Evolutionary conservation across 148 eudicot species (phyloP).

Genomic region (Camellia japonica): DNA sequence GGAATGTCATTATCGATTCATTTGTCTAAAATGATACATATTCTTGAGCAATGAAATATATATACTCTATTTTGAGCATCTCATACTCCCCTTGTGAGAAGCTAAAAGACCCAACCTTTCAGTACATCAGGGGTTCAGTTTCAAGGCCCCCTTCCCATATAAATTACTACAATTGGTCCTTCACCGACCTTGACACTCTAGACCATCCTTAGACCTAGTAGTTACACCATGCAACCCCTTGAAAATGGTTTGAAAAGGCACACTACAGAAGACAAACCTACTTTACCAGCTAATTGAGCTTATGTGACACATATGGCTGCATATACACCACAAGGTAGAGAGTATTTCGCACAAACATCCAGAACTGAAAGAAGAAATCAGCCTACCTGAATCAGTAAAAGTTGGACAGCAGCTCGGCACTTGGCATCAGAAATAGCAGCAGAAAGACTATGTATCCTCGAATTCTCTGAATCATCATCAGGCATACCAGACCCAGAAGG

Average conservation of each 20-base stretch:
- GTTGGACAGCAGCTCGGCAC: slow-evolving; percentile 89
- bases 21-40: too few species aligned
- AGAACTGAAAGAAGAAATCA: neutral
- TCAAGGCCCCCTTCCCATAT: too few species aligned
- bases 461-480: slow-evolving; percentile 50
- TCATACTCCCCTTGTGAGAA: too few species aligned
- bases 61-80: too few species aligned
- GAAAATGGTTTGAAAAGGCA: neutral
- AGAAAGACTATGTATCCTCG: slow-evolving; percentile 47
- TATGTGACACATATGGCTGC: neutral
- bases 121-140: too few species aligned
- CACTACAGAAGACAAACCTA: neutral
- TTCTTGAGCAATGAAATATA: too few species aligned
- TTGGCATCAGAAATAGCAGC: slow-evolving; percentile 77
- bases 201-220: too few species aligned
- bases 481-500: slow-evolving; percentile 33
- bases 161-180: too few species aligned
- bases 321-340: neutral
- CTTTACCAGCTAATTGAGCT: neutral
- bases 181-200: too few species aligned
- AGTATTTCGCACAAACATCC: slow-evolving; percentile 12
- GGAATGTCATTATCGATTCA: too few species aligned
- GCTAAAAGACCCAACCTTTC: too few species aligned
- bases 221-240: neutral
- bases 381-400: slow-evolving; percentile 84